Percentiles rank a stretch among this genome's conserved stretches.
Conservation (phyloP, 345 rosid species). For the Heritiera littoralis region DNA sequence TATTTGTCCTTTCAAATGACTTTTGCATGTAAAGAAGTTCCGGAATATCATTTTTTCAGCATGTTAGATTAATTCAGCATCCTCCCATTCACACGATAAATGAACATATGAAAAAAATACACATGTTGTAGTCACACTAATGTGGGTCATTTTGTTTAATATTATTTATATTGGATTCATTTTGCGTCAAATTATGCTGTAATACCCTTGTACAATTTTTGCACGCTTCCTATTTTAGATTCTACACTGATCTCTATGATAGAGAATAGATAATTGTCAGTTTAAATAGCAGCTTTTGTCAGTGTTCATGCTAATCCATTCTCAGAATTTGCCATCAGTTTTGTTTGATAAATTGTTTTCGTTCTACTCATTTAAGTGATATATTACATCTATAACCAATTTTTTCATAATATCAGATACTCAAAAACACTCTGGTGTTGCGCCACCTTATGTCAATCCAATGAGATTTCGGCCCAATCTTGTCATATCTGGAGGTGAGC, state of each 20-base stretch:
- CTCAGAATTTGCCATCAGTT: neutral
- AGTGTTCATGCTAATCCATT: neutral
- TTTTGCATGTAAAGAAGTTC: neutral
- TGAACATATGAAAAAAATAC: no score
- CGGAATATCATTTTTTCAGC: no score
- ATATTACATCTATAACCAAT: neutral
- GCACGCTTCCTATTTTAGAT: neutral
- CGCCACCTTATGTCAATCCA: conserved; percentile 43
- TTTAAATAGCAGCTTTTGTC: neutral
- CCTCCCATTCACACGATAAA: no score
- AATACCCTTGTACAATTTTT: neutral
- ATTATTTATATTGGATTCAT: neutral
- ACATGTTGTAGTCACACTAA: neutral
- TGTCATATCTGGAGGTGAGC: conserved; percentile 71
- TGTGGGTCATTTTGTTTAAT: neutral
- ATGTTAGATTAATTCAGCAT: no score
- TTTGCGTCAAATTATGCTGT: neutral
- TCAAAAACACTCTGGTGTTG: conserved; percentile 21
- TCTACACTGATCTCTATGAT: neutral
- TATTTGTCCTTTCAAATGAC: neutral
- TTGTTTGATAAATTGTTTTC: no score
- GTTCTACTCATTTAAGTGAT: neutral
- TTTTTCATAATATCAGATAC: conserved; percentile 10
- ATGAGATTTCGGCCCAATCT: conserved; percentile 88
- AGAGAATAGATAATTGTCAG: neutral